Evolutionary conservation across 129 eudicot genomes (phyloP), one percentile per base, ranked within the genome.

Genomic region (Pulicaria dysenterica): DNA sequence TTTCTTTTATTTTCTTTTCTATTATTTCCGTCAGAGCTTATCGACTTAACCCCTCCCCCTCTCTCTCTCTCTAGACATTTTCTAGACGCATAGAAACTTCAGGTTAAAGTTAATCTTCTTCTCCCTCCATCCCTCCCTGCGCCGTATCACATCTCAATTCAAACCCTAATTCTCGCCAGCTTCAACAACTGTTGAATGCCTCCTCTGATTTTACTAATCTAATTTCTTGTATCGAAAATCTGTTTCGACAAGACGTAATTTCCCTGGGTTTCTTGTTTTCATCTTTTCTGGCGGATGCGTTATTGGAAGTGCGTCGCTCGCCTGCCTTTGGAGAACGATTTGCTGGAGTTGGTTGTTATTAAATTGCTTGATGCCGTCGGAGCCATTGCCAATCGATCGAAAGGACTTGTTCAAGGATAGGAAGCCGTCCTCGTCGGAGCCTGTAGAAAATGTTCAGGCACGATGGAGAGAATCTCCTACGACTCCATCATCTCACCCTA

Each of bases 381-480:
- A 92, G 88, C 85, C 86, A 41, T 77, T 82, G 84, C 83, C 85
- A 0, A 80, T 88, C 86, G 98, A 92, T 85, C 94, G 96, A 86
- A 90, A 88, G 79, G 96, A 83, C 53, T 71, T 91, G 38, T 82
- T 87, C 59, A 80, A 81, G 77, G 85, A 80, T 79, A 76, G 89
- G 78, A 82, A 76, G 77, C 74, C 87, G 80, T 70, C 82, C 45
- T 67, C 77, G 38, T 61, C 79, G 79, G 89, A 51, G 55, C 49
- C 73, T 39, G 48, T 46, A 6, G 83, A 72, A 7, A 50, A 8
- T 53, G 71, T 54, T 58, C 68, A 76, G 31, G 42, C 73, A 3
- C 79, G 85, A 79, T 87, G 93, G 91, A 69, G 85, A 55, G 93
- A 87, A 37, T 70, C 79, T 17, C 66, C 84, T 31, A 63, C 76